Base-by-base conservation (phyloP, 2,329 filamentous ascomycete species). In the Sordariomycetes sp. region DNA sequence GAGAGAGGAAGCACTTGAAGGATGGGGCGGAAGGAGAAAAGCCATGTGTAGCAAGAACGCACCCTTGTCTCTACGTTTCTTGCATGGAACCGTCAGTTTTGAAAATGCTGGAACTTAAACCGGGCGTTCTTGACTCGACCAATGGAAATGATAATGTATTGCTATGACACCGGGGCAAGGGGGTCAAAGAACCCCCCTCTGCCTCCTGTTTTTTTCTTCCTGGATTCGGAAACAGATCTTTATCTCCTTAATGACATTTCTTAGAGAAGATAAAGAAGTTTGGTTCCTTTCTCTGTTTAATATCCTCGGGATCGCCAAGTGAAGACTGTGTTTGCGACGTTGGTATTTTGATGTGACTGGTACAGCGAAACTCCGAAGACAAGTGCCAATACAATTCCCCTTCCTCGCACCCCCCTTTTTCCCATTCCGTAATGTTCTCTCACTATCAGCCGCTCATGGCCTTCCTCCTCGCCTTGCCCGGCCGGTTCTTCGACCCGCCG, bases 381-480 rank as follows among this genome's bases (percentile, higher is more conserved):
- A 6, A 16, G 40, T 18, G 40, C 14, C 40, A 16, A n/a, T n/a
- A n/a, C 18, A 46, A 16, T 46, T 46, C n/a, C 18, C 16, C 40
- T 16, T n/a, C 20, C 20, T 50, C 20, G 5, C 46, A 22, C 46
- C 12, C 40, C 40, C 40, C 40, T 11, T 48, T 50, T 11, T 50
- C 20, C 46, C n/a, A n/a, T 14, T 24, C 34, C 12, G 3, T n/a
- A 2, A 22, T 34, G 24, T 53, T n/a, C 43, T 35, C 25, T 16
- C 35, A 22, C 54, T n/a, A 1, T 55, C 54, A 62, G 50, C 59
- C 55, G 48, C 56, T 57, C 20, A 60, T 61, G 12, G 62, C 59
- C 59, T 61, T 61, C 59, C 61, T 62, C 53, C 60, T 57, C 40
- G 60, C 60, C 60, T 61, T 62, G 14, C 61, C 60, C 34, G 61